phyloP scores from a whole-genome alignment of 352 stramenopile species.

The Globisporangium cylindrosporum region DNA sequence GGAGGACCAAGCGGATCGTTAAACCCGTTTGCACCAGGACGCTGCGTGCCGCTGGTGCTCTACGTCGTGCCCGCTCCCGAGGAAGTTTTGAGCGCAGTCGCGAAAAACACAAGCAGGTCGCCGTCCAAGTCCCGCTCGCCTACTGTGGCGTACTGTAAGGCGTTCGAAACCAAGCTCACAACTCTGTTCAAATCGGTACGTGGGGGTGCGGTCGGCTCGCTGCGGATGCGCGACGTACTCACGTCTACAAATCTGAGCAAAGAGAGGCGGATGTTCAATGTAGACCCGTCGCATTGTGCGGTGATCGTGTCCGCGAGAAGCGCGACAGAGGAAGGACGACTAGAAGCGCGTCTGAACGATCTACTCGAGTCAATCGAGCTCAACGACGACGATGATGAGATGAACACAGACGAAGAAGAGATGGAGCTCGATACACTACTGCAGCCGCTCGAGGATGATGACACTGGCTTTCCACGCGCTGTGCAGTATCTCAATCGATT shows the following conservation, averaged over 20 bases:
- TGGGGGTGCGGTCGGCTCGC: conserved; percentile 43
- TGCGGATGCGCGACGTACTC: conserved; percentile 56
- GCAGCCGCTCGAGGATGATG: conserved; percentile 46
- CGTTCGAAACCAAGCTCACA: conserved; percentile 50
- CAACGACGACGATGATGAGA: conserved; percentile 23
- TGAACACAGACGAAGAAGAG: conserved; percentile 20
- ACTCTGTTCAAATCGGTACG: conserved; percentile 55
- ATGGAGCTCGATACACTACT: conserved; percentile 35
- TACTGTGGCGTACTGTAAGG: conserved; percentile 55
- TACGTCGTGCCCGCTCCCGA: conserved; percentile 58
- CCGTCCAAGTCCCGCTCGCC: conserved; percentile 35
- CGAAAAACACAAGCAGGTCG: conserved; percentile 20
- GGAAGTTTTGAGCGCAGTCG: conserved; percentile 34
- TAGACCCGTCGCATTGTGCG: conserved; percentile 68
- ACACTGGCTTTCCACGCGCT: conserved; percentile 51
- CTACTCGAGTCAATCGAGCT: conserved; percentile 43
- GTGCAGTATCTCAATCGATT: conserved; percentile 59
- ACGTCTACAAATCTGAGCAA: conserved; percentile 54
- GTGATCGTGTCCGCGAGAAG: conserved; percentile 48
- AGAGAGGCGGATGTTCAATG: conserved; percentile 61
- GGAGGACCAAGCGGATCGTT: neutral
- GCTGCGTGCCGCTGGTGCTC: conserved; percentile 62
- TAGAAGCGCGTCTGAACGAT: conserved; percentile 36
- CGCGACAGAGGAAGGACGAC: conserved; percentile 24
- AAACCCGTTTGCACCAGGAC: conserved; percentile 53